Conservation (phyloP, 108 stramenopile genomes). For the Stephanodiscus triporus region DNA sequence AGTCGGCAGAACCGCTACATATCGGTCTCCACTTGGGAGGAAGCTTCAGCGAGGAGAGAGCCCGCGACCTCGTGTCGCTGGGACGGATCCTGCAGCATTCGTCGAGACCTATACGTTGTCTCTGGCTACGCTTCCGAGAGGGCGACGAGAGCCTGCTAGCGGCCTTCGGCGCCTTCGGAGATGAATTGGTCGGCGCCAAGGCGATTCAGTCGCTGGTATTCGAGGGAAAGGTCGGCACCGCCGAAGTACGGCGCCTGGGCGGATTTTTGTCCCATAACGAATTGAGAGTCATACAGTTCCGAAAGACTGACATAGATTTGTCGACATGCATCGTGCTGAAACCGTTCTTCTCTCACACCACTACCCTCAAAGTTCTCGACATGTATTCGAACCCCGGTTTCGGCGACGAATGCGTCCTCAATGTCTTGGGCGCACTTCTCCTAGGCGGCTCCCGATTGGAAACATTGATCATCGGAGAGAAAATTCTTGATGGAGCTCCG, state of each 20-base stretch:
- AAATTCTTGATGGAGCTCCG: conserved; percentile 2
- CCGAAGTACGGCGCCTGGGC: conserved; percentile 23
- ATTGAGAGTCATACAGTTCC: conserved; percentile 10
- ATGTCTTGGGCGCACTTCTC: conserved; percentile 20
- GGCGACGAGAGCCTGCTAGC: conserved; percentile 33
- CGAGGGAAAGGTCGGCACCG: conserved; percentile 27
- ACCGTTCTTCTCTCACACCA: conserved; percentile 14
- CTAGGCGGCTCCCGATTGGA: conserved; percentile 16
- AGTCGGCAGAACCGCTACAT: conserved; percentile 31
- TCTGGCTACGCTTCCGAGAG: conserved; percentile 41
- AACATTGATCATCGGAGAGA: conserved; percentile 26
- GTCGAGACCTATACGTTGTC: conserved; percentile 23
- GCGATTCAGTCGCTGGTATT: conserved; percentile 36
- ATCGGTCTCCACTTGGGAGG: conserved; percentile 32
- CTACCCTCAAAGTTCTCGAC: conserved; percentile 28
- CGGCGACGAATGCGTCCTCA: conserved; percentile 14
- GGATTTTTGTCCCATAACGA: not conserved
- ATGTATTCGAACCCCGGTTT: conserved; percentile 19
- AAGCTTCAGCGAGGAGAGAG: conserved; percentile 23
- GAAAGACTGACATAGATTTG: conserved; percentile 24
- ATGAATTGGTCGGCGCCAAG: conserved; percentile 25
- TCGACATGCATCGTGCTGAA: conserved; percentile 7
- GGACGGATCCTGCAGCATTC: conserved; percentile 24
- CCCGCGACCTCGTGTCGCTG: conserved; percentile 19
- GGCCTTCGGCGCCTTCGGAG: conserved; percentile 29